These are phyloP conservation scores for Rheum nobile DNA, from an alignment of 148 eudicot genomes.

Conservation along the genomic window DNA sequence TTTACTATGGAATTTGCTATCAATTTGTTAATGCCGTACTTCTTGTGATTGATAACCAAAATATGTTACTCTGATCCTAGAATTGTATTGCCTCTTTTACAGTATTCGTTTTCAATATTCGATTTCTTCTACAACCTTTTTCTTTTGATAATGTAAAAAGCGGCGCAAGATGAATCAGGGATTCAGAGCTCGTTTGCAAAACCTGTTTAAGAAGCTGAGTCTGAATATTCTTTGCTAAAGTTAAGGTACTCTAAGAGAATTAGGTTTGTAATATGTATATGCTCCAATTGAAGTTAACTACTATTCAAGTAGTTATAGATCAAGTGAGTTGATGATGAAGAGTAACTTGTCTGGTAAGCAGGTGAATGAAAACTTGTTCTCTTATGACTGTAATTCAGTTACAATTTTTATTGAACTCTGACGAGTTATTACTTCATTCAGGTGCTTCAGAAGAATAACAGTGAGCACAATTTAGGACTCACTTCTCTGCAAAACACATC, in stretches of 20 bases:
- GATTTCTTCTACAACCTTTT: too few species aligned
- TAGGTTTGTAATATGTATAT: too few species aligned
- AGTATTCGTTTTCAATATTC: not conserved
- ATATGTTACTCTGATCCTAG: not conserved
- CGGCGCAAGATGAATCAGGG: too few species aligned
- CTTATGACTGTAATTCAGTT: not conserved
- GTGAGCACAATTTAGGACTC: too few species aligned
- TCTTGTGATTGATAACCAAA: not conserved
- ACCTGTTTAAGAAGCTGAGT: not conserved
- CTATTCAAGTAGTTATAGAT: not conserved
- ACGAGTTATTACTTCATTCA: too few species aligned
- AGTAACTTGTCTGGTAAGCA: not conserved
- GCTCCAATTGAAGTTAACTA: not conserved
- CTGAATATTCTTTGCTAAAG: not conserved
- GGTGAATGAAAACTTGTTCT: not conserved
- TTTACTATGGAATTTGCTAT: not conserved
- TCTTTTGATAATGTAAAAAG: too few species aligned
- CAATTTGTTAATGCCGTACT: too few species aligned
- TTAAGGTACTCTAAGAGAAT: not conserved
- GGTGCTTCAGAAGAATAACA: too few species aligned
- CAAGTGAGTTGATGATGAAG: not conserved
- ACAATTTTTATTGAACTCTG: too few species aligned
- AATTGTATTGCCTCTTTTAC: not conserved
- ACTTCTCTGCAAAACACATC: too few species aligned
- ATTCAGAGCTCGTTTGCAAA: too few species aligned